Percentiles rank a stretch among this genome's conserved stretches.
Conservation (phyloP, 768 basidiomycete genomes). For the Boletus bicolor region DNA sequence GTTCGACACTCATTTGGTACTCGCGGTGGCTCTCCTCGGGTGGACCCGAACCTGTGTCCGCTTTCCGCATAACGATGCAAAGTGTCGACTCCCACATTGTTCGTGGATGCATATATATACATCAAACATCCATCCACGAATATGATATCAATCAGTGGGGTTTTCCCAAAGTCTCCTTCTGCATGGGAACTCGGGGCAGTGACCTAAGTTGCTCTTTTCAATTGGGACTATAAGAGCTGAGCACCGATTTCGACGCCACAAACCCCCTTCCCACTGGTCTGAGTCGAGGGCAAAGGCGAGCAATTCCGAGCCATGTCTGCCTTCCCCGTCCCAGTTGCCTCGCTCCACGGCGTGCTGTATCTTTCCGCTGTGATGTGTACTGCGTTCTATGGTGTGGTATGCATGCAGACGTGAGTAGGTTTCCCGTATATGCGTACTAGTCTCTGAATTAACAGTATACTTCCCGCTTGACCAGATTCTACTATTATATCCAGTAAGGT, state of each 20-base stretch:
- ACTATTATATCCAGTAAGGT: slow-evolving; percentile 6
- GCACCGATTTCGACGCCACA: background rate
- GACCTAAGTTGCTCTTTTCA: background rate
- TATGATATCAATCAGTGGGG: background rate
- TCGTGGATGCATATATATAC: too few species aligned
- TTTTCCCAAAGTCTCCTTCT: background rate
- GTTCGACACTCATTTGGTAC: too few species aligned
- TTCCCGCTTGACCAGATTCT: background rate
- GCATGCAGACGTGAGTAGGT: slow-evolving; percentile 6
- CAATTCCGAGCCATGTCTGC: background rate
- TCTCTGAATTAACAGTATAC: background rate
- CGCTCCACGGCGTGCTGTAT: slow-evolving; percentile 1
- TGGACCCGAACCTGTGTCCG: too few species aligned
- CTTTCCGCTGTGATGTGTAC: background rate
- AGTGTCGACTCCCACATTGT: too few species aligned
- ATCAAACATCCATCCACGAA: too few species aligned
- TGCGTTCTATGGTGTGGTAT: slow-evolving; percentile 6
- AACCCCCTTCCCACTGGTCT: background rate
- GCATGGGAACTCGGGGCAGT: background rate
- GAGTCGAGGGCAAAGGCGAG: background rate
- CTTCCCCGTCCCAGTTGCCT: background rate
- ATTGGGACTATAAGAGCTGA: background rate
- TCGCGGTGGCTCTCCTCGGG: too few species aligned
- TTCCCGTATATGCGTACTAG: background rate
- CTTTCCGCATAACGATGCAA: too few species aligned